Evolutionary conservation across 2,329 filamentous ascomycete species (phyloP).

Genomic region (Claviceps sp.): DNA sequence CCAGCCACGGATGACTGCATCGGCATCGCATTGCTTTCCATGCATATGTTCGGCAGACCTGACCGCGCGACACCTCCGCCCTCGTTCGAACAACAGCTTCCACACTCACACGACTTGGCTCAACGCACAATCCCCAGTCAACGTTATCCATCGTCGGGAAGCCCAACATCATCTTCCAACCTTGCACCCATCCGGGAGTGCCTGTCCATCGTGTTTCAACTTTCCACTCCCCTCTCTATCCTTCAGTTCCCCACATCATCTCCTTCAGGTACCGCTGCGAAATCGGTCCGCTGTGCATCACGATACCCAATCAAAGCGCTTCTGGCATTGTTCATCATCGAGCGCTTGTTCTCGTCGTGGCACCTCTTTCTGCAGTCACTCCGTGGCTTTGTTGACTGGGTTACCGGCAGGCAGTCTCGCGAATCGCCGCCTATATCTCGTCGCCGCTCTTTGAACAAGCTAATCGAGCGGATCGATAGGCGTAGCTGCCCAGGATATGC

Average conservation of each 20-base stretch:
- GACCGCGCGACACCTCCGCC: constrained; percentile 3
- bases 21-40: constrained; percentile 1
- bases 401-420: neutral
- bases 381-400: neutral
- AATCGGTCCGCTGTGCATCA: neutral
- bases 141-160: neutral
- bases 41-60: constrained; percentile 1
- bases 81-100: constrained; percentile 2
- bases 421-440: neutral
- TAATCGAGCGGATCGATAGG: neutral
- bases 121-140: constrained; percentile 3
- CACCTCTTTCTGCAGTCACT: neutral
- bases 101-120: neutral
- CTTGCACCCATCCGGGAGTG: neutral
- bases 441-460: neutral
- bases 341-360: neutral
- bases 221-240: neutral
- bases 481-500: constrained; percentile 7
- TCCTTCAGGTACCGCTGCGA: neutral
- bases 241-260: neutral
- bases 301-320: constrained; percentile 1
- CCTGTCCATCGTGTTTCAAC: neutral
- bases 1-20: constrained; percentile 5
- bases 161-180: neutral
- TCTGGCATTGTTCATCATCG: neutral